Base-by-base conservation (phyloP, 345 rosid genomes). In the Dipteronia dyeriana region DNA sequence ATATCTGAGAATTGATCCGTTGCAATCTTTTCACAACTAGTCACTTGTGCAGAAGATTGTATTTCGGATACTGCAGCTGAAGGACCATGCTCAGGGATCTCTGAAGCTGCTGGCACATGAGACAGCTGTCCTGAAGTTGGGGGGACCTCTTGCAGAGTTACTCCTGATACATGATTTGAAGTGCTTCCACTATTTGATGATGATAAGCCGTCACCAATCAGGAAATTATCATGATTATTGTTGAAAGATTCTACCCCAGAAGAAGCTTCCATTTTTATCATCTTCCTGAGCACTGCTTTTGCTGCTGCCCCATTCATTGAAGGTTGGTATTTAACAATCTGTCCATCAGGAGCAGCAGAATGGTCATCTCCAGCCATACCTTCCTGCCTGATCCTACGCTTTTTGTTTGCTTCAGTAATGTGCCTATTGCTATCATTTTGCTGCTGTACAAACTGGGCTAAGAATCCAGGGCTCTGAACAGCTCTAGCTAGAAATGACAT, bases 401-500 rank as follows among this genome's bases (percentile, higher is more conserved):
- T 96, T 77, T 96, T 96, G 84, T 84, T 96, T 53, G 83, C 89
- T 80, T 91, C 98, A 41, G 86, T 84, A 75, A 96, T 89, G 75
- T 90, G 91, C 79, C 95, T 88, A 70, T 70, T 91, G 84, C 90
- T 87, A 67, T 92, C 97, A 75, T 91, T 96, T 83, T 93, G 95
- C 85, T 96, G 97, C 87, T 92, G 99, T 64, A 94, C 92, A 88
- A 96, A 94, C 79, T 96, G 99, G 29, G 97, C 90, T 68, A 96
- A 86, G 84, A 96, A 96, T 75, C 91, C 90, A 56, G 98, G 99
- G 82, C 93, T 94, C 84, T 92, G 97, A 62, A 94, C 91, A 73
- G 98, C 99, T 87, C 94, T 96, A 9, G 97, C 97, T 61, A 96
- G 86, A 84, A 96, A 96, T 23, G 98, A 90, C 97, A 96, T 96